Conservation (phyloP, 2,329 filamentous ascomycete genomes). For the Didymella lethalis region DNA sequence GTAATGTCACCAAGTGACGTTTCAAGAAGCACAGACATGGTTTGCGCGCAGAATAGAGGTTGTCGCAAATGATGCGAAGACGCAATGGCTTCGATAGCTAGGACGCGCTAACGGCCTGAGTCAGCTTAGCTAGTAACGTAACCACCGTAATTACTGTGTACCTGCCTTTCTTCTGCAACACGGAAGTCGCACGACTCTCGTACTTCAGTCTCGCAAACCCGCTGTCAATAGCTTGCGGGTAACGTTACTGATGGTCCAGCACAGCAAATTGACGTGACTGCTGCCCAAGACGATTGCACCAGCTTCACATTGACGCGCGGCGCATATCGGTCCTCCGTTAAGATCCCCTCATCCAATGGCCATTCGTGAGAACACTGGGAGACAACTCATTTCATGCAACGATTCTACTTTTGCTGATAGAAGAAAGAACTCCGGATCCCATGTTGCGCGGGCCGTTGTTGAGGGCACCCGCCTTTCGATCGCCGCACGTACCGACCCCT, state of each 20-base stretch:
- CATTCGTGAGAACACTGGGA: neutral
- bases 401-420: neutral
- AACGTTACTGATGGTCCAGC: constrained; percentile 26
- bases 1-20: constrained; percentile 94
- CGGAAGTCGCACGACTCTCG: constrained; percentile 10
- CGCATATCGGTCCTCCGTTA: neutral
- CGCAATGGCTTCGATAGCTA: constrained; percentile 11
- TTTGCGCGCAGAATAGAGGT: constrained; percentile 20
- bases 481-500: constrained; percentile 24
- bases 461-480: constrained; percentile 17
- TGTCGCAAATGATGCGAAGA: constrained; percentile 17
- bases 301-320: neutral
- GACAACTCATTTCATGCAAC: neutral
- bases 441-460: constrained; percentile 25
- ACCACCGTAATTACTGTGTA: neutral
- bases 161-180: constrained; percentile 1
- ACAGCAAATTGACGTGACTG: neutral
- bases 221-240: constrained; percentile 25
- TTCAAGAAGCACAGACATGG: constrained; percentile 92
- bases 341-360: neutral
- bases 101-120: constrained; percentile 22
- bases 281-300: neutral
- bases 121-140: constrained; percentile 27
- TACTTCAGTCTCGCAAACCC: constrained; percentile 18
- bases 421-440: constrained; percentile 16